Percentiles rank a stretch among this genome's conserved stretches.
Evolutionary conservation across 2,329 filamentous ascomycete genomes (phyloP).

Genomic region (Pseudocercospora crystallina): DNA sequence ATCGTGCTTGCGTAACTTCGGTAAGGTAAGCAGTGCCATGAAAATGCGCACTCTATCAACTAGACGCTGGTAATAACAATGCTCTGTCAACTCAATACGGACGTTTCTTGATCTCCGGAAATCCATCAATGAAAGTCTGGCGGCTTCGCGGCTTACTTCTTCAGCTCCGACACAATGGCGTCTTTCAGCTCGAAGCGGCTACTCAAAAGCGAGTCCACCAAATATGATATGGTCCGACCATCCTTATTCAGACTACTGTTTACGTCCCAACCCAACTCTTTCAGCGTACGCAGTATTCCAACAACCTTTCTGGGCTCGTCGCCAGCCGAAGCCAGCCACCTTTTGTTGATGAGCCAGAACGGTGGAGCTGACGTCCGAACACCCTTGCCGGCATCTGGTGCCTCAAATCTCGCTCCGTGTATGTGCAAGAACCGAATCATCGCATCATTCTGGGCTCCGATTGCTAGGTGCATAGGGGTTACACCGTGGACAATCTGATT

Average conservation of each 20-base stretch:
- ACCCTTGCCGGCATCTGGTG: neutral
- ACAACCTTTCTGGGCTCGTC: constrained; percentile 1
- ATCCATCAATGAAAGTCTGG: too few species aligned
- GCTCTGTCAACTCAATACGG: too few species aligned
- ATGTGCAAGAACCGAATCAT: constrained; percentile 1
- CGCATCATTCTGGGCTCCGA: neutral
- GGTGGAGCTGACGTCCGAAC: constrained; percentile 2
- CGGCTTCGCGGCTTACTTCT: too few species aligned
- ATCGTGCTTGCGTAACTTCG: too few species aligned
- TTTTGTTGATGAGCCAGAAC: constrained; percentile 3
- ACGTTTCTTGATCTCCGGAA: too few species aligned
- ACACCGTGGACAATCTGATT: constrained; percentile 1
- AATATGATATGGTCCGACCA: neutral
- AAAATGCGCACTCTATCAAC: too few species aligned
- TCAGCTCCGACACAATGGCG: constrained; percentile 1
- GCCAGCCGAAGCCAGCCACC: neutral
- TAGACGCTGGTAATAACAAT: too few species aligned
- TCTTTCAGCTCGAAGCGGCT: neutral
- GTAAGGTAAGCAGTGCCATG: too few species aligned
- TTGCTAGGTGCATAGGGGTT: constrained; percentile 5
- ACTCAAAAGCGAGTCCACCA: neutral
- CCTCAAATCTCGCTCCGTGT: neutral
- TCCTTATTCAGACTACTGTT: neutral
- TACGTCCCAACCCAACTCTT: neutral
- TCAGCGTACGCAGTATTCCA: neutral